Conservation (phyloP, 2,329 filamentous ascomycete species). For the Diaporthe aspalathi region DNA sequence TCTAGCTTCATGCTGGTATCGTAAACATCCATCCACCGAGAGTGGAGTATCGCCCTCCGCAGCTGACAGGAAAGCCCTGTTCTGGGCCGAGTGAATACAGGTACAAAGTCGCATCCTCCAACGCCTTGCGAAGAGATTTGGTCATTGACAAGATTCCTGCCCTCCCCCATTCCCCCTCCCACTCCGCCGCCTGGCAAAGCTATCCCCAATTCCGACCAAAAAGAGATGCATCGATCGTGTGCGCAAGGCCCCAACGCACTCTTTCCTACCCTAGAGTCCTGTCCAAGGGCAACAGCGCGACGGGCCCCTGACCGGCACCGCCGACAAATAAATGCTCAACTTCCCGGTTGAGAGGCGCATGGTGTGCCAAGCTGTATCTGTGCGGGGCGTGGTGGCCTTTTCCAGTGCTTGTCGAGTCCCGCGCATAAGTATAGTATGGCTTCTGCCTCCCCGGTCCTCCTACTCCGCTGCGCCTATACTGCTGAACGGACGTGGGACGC, state of each 20-base stretch:
- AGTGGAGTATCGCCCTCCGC: background rate
- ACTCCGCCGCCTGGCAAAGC: background rate
- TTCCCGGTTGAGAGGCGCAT: background rate
- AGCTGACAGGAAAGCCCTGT: background rate
- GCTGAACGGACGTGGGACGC: background rate
- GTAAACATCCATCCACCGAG: background rate
- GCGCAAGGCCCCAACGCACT: background rate
- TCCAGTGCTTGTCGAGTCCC: background rate
- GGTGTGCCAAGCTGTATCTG: background rate
- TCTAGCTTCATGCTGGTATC: background rate
- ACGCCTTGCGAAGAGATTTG: slow-evolving; percentile 17
- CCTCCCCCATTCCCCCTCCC: background rate
- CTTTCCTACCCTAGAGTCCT: background rate
- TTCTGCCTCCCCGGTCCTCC: background rate
- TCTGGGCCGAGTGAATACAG: background rate
- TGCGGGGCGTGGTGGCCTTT: background rate
- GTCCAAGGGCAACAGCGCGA: background rate
- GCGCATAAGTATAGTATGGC: background rate
- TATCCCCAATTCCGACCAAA: slow-evolving; percentile 4
- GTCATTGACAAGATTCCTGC: background rate
- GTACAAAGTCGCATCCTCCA: slow-evolving; percentile 9
- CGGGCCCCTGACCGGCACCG: background rate
- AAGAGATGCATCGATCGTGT: background rate
- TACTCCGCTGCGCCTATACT: background rate
- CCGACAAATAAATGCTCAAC: background rate